Percentiles rank a stretch among this genome's conserved stretches.
Evolutionary conservation across 208 protist species (phyloP).

Genomic region (Lotmaria passim): DNA sequence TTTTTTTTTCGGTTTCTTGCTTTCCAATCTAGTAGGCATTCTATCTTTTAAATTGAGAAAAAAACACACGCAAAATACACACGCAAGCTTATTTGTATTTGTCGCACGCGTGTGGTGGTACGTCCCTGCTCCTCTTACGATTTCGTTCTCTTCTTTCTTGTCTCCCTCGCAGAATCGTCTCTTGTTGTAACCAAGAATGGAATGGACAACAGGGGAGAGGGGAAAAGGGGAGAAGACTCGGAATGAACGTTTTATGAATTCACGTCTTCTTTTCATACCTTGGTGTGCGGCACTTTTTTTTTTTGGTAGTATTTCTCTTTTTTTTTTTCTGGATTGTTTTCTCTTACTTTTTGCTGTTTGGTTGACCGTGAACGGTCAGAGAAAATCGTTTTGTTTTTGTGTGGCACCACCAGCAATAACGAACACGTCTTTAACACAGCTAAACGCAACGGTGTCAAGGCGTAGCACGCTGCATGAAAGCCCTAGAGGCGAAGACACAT

Average conservation of each 20-base stretch:
- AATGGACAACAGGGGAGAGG: background rate
- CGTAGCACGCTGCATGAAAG: no score
- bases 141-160: background rate
- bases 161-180: no score
- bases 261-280: background rate
- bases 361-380: constrained; percentile 4
- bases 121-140: background rate
- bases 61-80: background rate
- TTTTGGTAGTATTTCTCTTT: constrained; percentile 25
- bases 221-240: background rate
- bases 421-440: no score
- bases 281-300: background rate
- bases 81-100: background rate
- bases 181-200: background rate
- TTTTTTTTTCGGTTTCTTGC: background rate
- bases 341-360: constrained; percentile 29
- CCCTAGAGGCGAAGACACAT: no score
- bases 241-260: no score
- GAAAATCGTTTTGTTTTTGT: constrained; percentile 1
- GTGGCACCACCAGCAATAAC: constrained; percentile 21
- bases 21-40: constrained; percentile 16
- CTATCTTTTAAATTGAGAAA: background rate
- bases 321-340: constrained; percentile 24
- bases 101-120: constrained; percentile 5
- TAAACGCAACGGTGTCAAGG: no score